Base-by-base conservation (phyloP, 371 early-diverging fungal species). In the Neoconidiobolus thromboides region DNA sequence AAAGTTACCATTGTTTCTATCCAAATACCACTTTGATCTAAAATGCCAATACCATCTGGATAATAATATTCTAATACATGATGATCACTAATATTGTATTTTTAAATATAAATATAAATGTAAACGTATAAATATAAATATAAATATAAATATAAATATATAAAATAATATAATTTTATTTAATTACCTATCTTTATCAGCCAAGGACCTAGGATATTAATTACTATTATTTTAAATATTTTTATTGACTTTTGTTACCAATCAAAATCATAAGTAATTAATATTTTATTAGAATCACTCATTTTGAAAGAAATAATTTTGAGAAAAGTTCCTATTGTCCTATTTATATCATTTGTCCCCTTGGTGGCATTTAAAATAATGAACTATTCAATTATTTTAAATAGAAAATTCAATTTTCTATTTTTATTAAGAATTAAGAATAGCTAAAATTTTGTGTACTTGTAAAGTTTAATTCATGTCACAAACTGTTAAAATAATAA, bases 261-360 rank as follows among this genome's bases (percentile, higher is more conserved):
- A 51, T 51, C 52, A 51, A 51, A 51, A n/a, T 51, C 52, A 51
- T 51, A 51, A 26, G 37, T 51, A 26, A 51, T 51, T n/a, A 51
- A n/a, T 36, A 14, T 51, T 51, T 51, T 51, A 26, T 14, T 51
- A 14, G 52, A 26, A 26, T 26, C 26, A 26, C 26, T 26, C 26
- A 26, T 26, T 26, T 26, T 26, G 26, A 26, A 26, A 26, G 26
- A 26, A 26, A 26, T 26, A 26, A 26, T 26, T 26, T 26, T 26
- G 26, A 26, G 26, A 26, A 26, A 26, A 26, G 26, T 26, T 26
- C 26, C 26, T 26, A 26, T 26, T 26, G 26, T 26, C 26, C 26
- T 26, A 26, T 26, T 26, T 26, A 26, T 26, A 26, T 26, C 26
- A 26, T 26, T 26, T 26, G 26, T 26, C 26, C 26, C 26, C 26